phyloP scores from a whole-genome alignment of 2,329 filamentous ascomycete genomes.

The Colletotrichum echinochloae region DNA sequence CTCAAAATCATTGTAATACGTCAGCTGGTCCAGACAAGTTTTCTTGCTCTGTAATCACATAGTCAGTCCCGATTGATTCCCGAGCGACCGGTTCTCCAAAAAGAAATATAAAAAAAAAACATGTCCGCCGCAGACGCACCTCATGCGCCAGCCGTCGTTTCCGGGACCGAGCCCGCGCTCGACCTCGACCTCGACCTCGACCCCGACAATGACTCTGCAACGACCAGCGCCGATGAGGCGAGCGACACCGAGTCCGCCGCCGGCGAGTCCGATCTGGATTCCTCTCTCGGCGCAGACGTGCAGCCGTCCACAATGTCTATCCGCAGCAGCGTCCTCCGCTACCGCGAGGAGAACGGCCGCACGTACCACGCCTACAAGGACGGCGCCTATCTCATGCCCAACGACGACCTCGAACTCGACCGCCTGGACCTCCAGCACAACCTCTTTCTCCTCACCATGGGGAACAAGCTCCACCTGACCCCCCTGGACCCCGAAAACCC shows the following conservation, averaged over 20 bases:
- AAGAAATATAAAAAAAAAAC: too few relatives aligned
- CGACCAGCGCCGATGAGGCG: background rate
- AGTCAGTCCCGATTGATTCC: too few relatives aligned
- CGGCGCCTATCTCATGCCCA: slow-evolving; percentile 33
- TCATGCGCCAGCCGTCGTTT: background rate
- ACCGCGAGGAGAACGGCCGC: slow-evolving; percentile 53
- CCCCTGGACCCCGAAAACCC: slow-evolving; percentile 45
- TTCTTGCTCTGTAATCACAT: too few relatives aligned
- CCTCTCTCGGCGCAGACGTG: slow-evolving; percentile 27
- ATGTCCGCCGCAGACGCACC: background rate
- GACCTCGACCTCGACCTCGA: background rate
- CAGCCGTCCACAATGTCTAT: slow-evolving; percentile 48
- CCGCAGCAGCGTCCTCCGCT: slow-evolving; percentile 52
- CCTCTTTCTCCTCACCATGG: slow-evolving; percentile 49
- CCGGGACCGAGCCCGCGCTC: background rate
- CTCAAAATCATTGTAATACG: background rate
- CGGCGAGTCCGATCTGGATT: slow-evolving; percentile 25
- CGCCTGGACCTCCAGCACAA: slow-evolving; percentile 54
- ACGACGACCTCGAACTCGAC: slow-evolving; percentile 47
- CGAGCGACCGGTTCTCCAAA: background rate
- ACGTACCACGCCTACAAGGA: slow-evolving; percentile 51
- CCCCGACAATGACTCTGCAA: background rate
- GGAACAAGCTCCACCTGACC: slow-evolving; percentile 46
- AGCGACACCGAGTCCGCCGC: background rate
- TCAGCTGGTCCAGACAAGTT: background rate